These are phyloP conservation scores for Annona squamosa DNA, from an alignment of 164 flowering plant genomes.

Conservation along the genomic window DNA sequence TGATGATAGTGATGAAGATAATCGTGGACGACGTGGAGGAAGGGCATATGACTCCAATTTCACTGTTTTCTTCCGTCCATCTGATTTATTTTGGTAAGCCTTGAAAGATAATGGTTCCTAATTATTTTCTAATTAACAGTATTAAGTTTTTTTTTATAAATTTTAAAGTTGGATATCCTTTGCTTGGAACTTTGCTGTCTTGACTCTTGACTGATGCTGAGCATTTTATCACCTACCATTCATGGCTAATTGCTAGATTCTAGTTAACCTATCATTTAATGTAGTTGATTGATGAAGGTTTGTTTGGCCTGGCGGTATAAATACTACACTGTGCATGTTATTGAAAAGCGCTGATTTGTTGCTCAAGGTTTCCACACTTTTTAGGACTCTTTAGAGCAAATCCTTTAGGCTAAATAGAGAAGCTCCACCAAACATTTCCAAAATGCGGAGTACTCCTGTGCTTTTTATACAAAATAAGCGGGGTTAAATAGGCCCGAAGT, in stretches of 20 bases:
- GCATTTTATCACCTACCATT: neutral
- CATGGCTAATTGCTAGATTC: neutral
- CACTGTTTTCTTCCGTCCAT: constrained; percentile 46
- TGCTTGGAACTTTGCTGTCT: too few species aligned
- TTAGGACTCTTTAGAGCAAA: too few species aligned
- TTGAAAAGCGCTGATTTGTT: too few species aligned
- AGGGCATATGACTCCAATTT: constrained; percentile 72
- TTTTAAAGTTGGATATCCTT: too few species aligned
- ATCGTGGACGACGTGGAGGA: constrained; percentile 81
- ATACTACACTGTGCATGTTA: neutral
- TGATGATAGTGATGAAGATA: constrained; percentile 70
- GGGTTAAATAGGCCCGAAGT: too few species aligned
- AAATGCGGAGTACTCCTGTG: too few species aligned
- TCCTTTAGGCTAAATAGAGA: too few species aligned
- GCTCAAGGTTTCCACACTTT: too few species aligned
- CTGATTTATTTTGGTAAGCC: constrained; percentile 81
- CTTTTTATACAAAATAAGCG: too few species aligned
- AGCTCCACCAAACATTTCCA: too few species aligned
- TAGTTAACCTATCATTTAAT: neutral
- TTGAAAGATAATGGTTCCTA: neutral
- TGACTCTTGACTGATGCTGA: neutral
- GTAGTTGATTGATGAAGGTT: neutral
- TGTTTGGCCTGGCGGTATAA: neutral
- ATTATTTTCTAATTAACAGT: neutral
- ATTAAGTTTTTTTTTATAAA: too few species aligned